These are phyloP conservation scores for Hibiscus mutabilis DNA, from an alignment of 345 rosid species.

Conservation along the genomic window DNA sequence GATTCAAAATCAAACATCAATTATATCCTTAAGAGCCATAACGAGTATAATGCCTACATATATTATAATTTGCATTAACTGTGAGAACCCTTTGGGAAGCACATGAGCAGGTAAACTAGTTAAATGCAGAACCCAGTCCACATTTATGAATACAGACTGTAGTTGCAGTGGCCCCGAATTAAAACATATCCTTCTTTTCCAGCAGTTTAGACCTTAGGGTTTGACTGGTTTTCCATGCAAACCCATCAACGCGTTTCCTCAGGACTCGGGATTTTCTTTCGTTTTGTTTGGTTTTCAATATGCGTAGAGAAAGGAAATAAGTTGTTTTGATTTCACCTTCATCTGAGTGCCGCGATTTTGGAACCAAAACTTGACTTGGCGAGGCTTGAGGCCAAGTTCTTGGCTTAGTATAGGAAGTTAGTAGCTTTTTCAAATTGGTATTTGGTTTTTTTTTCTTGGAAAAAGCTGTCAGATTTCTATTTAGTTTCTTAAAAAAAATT, in stretches of 20 bases:
- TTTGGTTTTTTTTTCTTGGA: too few species aligned
- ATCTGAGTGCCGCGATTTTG: constrained; percentile 95
- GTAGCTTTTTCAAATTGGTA: too few species aligned
- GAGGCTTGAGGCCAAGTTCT: constrained; percentile 89
- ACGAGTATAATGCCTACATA: background rate
- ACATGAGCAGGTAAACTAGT: constrained; percentile 17
- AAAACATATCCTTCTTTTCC: constrained; percentile 21
- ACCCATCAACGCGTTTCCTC: constrained; percentile 21
- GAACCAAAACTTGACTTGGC: constrained; percentile 99
- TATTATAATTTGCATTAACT: constrained; percentile 18
- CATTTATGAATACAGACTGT: constrained; percentile 21
- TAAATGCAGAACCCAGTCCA: constrained; percentile 16
- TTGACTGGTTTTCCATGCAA: constrained; percentile 15
- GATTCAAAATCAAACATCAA: background rate
- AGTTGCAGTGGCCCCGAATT: constrained; percentile 16
- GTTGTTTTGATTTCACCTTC: constrained; percentile 45
- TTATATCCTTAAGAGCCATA: constrained; percentile 6
- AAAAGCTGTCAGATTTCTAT: too few species aligned
- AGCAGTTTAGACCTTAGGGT: constrained; percentile 10
- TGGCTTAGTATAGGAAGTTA: too few species aligned
- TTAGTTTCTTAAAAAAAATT: too few species aligned
- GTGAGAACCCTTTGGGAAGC: constrained; percentile 16
- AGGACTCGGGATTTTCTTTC: constrained; percentile 15
- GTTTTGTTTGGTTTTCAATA: background rate
- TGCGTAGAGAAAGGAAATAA: background rate